Percentiles rank a stretch among this genome's conserved stretches.
Conservation (phyloP, 768 basidiomycete species). For the Rhizopogon vesiculosus region DNA sequence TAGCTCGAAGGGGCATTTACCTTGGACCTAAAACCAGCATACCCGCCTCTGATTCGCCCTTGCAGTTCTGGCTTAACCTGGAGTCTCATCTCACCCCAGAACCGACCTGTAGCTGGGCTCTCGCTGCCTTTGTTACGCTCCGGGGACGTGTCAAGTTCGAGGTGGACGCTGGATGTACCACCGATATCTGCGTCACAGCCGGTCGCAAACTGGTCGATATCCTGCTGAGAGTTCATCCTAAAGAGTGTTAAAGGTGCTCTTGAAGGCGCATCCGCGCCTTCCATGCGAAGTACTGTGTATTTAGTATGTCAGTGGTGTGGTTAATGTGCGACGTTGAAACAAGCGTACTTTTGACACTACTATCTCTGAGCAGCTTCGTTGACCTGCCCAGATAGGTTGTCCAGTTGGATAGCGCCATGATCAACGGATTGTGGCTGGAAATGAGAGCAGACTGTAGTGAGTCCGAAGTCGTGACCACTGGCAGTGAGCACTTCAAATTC, state of each 20-base stretch:
- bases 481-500: too few species aligned
- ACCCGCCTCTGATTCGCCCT: conserved; percentile 74
- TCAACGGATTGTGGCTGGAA: neutral
- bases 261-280: conserved; percentile 61
- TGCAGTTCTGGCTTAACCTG: conserved; percentile 63
- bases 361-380: conserved; percentile 33
- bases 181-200: conserved; percentile 92
- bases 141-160: conserved; percentile 60
- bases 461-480: too few species aligned
- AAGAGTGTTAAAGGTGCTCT: conserved; percentile 63
- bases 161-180: conserved; percentile 70
- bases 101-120: conserved; percentile 53
- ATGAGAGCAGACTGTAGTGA: neutral
- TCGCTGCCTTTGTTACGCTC: conserved; percentile 41
- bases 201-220: conserved; percentile 60
- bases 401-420: conserved; percentile 22
- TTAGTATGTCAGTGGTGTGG: conserved; percentile 9
- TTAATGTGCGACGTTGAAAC: conserved; percentile 6
- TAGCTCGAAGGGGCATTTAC: conserved; percentile 29
- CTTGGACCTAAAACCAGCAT: conserved; percentile 88
- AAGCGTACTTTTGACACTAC: conserved; percentile 36
- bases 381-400: conserved; percentile 34
- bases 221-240: conserved; percentile 54
- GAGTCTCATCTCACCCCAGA: conserved; percentile 78
- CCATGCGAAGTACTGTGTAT: conserved; percentile 63